These are phyloP conservation scores for Phytophthora syringae DNA, from an alignment of 352 stramenopile species.

Conservation along the genomic window DNA sequence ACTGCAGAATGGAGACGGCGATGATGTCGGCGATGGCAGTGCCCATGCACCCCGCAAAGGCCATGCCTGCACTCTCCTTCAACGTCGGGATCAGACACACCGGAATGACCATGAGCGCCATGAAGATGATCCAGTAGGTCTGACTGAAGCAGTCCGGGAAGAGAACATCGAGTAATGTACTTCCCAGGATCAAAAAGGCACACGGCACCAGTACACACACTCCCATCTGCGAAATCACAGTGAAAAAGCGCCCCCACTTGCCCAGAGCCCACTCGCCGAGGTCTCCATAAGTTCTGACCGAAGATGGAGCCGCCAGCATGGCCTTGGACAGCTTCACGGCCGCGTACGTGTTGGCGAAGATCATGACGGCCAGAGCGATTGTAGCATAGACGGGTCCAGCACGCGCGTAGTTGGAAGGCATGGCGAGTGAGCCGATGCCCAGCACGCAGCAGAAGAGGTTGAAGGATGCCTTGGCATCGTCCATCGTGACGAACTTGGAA, in stretches of 20 bases:
- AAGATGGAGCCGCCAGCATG: conserved; percentile 27
- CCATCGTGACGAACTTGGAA: conserved; percentile 25
- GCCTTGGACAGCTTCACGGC: conserved; percentile 32
- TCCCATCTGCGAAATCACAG: conserved; percentile 28
- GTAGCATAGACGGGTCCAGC: conserved; percentile 22
- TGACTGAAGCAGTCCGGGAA: conserved; percentile 31
- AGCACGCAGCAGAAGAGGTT: conserved; percentile 34
- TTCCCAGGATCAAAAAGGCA: conserved; percentile 31
- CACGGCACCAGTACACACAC: conserved; percentile 28
- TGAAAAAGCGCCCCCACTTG: conserved; percentile 33
- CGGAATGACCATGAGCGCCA: conserved; percentile 24
- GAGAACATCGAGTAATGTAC: conserved; percentile 24
- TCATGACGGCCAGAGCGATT: conserved; percentile 28
- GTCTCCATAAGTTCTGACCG: conserved; percentile 28
- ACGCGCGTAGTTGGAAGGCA: conserved; percentile 32
- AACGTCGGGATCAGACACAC: conserved; percentile 25
- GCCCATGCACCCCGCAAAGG: conserved; percentile 21
- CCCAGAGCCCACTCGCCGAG: conserved; percentile 26
- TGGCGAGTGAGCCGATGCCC: conserved; percentile 28
- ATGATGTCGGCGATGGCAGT: conserved; percentile 31
- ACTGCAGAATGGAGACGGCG: conserved; percentile 22
- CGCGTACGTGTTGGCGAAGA: conserved; percentile 32
- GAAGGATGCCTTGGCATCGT: conserved; percentile 33
- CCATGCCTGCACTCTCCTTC: conserved; percentile 23
- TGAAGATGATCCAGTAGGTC: conserved; percentile 38